Base-by-base conservation (phyloP, 176 grass and related monocot species). In the Tillandsia fasciculata region DNA sequence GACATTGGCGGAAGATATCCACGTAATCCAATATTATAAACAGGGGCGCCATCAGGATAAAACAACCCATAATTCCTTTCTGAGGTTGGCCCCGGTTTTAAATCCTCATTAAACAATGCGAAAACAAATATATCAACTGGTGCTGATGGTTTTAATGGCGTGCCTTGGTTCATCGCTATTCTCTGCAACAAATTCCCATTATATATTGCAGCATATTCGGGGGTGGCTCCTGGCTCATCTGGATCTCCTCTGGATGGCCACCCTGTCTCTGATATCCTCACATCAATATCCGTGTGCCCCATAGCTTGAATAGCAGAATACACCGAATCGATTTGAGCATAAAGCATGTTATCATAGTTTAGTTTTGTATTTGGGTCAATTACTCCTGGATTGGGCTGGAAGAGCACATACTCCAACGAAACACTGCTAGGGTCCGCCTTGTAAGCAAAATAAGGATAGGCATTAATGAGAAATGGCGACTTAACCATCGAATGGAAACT, bases 321-420 rank as follows among this genome's bases (percentile, higher is more conserved):
- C 15, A 96, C 93, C 1, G 88, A 82, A 70, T 92, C 88, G 2
- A 96, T 52, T 83, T 96, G 93, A 2, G 93, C 88, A 63, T 83
- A 92, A n/a, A 96, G 68, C 93, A 96, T 96, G 93, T 96, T 96
- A 74, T 87, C 93, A 76, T 96, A 96, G 77, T 76, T 89, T 49
- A 96, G 80, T 49, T 50, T 72, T 50, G 93, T 96, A 77, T 27
- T 71, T 5, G 83, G 52, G 65, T 96, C 93, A 1, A 63, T 78
- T 28, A 92, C 81, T 0, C 93, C 88, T 1, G 73, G 61, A 73
- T 92, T 92, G 68, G 93, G 81, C 82, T 81, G 75, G 87, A 96
- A 96, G 2, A 96, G 89, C 1, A 79, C 88, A 68, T 92, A 96
- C 50, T 85, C 86, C 52, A 96, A 76, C 14, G 83, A 64, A 67